Percentiles rank a stretch among this genome's conserved stretches.
Evolutionary conservation across 768 basidiomycete genomes (phyloP).

Genomic region (Mycena rebaudengoi): DNA sequence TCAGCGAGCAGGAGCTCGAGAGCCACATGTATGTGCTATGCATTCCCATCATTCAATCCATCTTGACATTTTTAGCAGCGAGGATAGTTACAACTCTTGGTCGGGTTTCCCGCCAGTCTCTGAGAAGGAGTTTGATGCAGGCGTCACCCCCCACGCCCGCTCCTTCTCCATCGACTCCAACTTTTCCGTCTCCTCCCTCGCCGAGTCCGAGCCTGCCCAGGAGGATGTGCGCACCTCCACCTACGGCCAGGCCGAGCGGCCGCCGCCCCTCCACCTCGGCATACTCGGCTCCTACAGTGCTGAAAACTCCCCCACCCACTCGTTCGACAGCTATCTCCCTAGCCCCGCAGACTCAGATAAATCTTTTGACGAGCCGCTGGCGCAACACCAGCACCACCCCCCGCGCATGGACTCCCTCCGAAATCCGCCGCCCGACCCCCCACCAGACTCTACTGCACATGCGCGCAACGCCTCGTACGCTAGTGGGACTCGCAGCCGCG

Average conservation of each 20-base stretch:
- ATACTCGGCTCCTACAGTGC: constrained; percentile 50
- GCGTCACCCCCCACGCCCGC: constrained; percentile 59
- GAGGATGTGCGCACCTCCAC: constrained; percentile 30
- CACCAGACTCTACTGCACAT: constrained; percentile 38
- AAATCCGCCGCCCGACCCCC: constrained; percentile 34
- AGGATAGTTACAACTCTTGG: constrained; percentile 56
- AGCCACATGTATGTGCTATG: constrained; percentile 44
- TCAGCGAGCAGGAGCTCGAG: constrained; percentile 56
- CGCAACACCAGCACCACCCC: constrained; percentile 25
- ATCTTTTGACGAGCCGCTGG: constrained; percentile 56
- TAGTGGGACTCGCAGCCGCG: constrained; percentile 45
- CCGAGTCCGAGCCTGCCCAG: constrained; percentile 45
- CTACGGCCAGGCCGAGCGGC: constrained; percentile 45
- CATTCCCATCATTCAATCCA: constrained; percentile 13
- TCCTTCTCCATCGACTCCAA: constrained; percentile 72
- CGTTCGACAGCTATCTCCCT: constrained; percentile 63
- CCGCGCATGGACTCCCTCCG: constrained; percentile 27
- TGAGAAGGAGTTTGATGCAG: constrained; percentile 45
- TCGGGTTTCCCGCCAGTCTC: constrained; percentile 40
- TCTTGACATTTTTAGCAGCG: constrained; percentile 36
- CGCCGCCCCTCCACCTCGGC: constrained; percentile 59
- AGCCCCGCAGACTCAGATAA: constrained; percentile 65
- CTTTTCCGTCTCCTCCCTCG: constrained; percentile 57
- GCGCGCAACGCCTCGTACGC: constrained; percentile 62
- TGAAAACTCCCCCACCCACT: constrained; percentile 55